phyloP scores from a whole-genome alignment of 805 yeast genomes.

The Grigorovia humatica region DNA sequence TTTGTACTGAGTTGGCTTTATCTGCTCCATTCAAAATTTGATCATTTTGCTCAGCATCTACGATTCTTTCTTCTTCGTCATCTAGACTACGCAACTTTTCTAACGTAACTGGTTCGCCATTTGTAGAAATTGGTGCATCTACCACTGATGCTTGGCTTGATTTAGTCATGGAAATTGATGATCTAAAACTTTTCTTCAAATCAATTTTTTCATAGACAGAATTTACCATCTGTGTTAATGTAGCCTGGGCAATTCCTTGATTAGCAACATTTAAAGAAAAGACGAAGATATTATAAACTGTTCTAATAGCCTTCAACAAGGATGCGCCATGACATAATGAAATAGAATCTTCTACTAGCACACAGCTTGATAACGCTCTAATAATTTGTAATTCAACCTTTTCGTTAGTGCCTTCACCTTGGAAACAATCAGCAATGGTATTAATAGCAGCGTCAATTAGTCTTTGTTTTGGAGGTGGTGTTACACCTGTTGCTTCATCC shows the following conservation, averaged over 20 bases:
- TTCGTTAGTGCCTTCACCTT: conserved; percentile 87
- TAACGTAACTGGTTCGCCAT: conserved; percentile 38
- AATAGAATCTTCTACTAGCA: conserved; percentile 66
- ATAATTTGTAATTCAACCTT: conserved; percentile 86
- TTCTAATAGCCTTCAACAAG: conserved; percentile 80
- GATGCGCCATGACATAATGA: conserved; percentile 77
- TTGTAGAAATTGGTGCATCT: conserved; percentile 18
- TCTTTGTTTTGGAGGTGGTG: conserved; percentile 44
- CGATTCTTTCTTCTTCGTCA: conserved; percentile 46
- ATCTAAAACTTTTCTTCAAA: conserved; percentile 11
- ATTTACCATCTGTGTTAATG: conserved; percentile 80
- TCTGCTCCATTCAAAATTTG: conserved; percentile 2
- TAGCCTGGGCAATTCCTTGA: conserved; percentile 93
- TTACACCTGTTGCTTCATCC: conserved; percentile 30
- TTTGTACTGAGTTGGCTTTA: conserved; percentile 34
- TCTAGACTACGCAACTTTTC: conserved; percentile 47
- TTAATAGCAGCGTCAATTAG: conserved; percentile 76
- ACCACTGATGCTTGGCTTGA: conserved; percentile 16
- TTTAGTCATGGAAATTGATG: conserved; percentile 1
- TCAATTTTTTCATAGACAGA: conserved; percentile 65
- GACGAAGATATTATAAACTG: conserved; percentile 84
- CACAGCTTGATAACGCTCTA: conserved; percentile 82
- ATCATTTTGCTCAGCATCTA: conserved; percentile 31
- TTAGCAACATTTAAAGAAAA: conserved; percentile 71
- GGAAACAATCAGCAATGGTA: conserved; percentile 74